These are phyloP conservation scores for Ceriops tagal DNA, from an alignment of 345 rosid species.

Conservation along the genomic window DNA sequence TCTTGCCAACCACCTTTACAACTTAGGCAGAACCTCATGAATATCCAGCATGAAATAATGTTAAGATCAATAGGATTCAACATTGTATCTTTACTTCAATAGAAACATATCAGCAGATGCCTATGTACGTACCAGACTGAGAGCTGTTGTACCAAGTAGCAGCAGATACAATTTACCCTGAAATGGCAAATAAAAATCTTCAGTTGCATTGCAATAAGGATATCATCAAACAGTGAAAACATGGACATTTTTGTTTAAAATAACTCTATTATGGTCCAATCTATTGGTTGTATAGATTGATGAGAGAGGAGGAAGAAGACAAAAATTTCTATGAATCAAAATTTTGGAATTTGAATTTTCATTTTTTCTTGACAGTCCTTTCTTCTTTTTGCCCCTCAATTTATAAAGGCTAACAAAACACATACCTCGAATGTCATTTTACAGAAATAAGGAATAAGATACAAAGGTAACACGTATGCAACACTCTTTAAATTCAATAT, in stretches of 20 bases:
- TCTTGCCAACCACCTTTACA: not conserved
- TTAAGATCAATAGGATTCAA: not conserved
- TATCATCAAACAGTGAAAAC: too few relatives aligned
- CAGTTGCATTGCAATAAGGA: not conserved
- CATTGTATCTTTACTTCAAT: not conserved
- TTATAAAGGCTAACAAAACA: too few relatives aligned
- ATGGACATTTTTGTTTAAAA: not conserved
- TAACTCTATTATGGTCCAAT: not conserved
- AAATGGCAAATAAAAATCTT: constrained; percentile 8
- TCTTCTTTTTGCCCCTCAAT: not conserved
- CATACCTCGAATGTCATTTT: too few relatives aligned
- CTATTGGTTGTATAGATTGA: not conserved
- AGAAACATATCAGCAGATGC: not conserved
- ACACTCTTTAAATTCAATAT: too few relatives aligned
- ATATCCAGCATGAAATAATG: not conserved
- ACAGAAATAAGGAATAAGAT: too few relatives aligned
- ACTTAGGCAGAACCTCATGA: not conserved
- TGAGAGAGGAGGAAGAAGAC: not conserved
- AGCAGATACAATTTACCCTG: constrained; percentile 85
- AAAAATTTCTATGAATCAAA: not conserved
- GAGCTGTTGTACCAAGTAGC: constrained; percentile 91
- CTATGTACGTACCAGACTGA: constrained; percentile 57
- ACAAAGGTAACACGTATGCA: too few relatives aligned
- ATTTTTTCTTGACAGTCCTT: not conserved
- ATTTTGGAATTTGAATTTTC: not conserved